Evolutionary conservation across 2,329 filamentous ascomycete genomes (phyloP).

Genomic region (Exophiala viscosa): DNA sequence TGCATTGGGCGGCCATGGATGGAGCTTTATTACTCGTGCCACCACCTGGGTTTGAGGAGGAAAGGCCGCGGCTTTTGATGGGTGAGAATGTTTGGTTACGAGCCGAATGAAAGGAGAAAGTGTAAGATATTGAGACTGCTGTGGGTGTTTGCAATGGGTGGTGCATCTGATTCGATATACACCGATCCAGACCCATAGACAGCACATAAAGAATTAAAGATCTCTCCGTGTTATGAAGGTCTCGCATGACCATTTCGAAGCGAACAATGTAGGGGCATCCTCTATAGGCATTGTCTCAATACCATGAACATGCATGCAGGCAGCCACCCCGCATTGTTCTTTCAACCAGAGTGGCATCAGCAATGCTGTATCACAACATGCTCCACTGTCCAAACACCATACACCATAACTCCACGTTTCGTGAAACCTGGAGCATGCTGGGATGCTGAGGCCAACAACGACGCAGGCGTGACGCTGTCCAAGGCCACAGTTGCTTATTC

Average conservation of each 20-base stretch:
- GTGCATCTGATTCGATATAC: no score
- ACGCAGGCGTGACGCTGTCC: background rate
- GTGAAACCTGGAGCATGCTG: conserved; percentile 15
- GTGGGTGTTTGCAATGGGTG: no score
- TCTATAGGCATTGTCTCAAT: background rate
- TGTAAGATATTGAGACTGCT: no score
- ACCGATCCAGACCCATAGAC: no score
- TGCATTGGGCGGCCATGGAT: conserved; percentile 18
- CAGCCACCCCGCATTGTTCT: conserved; percentile 17
- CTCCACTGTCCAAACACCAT: conserved; percentile 8
- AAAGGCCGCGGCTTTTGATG: no score
- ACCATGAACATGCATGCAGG: background rate
- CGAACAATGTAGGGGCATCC: background rate
- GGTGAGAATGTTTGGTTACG: no score
- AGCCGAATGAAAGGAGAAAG: no score
- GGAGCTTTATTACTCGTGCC: no score
- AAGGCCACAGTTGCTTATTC: no score
- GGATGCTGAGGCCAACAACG: conserved; percentile 4
- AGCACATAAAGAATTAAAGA: no score
- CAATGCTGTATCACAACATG: conserved; percentile 14
- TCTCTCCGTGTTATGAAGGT: background rate
- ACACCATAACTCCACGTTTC: conserved; percentile 9
- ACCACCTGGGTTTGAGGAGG: no score
- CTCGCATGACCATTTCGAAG: background rate
- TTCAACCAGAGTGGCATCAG: conserved; percentile 5